These are phyloP conservation scores for Sisymbrium altissimum DNA, from an alignment of 345 rosid species.

Conservation along the genomic window DNA sequence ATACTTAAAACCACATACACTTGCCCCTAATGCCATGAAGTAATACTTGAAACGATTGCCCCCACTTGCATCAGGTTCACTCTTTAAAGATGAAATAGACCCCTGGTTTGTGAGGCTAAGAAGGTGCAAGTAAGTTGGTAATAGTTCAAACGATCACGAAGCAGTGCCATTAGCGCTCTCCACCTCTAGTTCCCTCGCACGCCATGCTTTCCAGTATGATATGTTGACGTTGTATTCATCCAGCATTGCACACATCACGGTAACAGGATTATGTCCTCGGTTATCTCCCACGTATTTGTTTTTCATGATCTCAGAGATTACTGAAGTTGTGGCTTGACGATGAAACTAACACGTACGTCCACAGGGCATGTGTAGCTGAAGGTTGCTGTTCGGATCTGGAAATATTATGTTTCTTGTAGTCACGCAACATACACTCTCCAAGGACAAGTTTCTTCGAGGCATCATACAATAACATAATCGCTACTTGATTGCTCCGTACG, in stretches of 20 bases:
- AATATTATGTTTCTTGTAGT: background rate
- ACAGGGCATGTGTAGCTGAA: background rate
- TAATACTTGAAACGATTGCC: too few relatives aligned
- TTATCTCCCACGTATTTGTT: too few relatives aligned
- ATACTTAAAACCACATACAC: too few relatives aligned
- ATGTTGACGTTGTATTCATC: background rate
- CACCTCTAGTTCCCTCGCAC: background rate
- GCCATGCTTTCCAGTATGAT: background rate
- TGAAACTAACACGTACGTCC: background rate
- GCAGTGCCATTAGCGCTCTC: background rate
- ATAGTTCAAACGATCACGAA: background rate
- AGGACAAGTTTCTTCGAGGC: background rate
- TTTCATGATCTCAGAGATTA: background rate
- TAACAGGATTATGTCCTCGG: background rate
- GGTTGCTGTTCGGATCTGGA: background rate
- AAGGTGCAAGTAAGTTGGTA: background rate
- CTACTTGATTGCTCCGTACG: background rate
- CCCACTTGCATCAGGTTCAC: too few relatives aligned
- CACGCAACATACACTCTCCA: background rate
- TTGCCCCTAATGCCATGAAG: too few relatives aligned
- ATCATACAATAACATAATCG: background rate
- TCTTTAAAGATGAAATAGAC: too few relatives aligned
- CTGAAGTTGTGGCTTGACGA: background rate
- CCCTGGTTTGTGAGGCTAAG: too few relatives aligned
- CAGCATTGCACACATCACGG: background rate